Percentiles rank a stretch among this genome's conserved stretches.
These are phyloP conservation scores for Apiospora rasikravindrae DNA, from an alignment of 2,329 filamentous ascomycete genomes.

Conservation along the genomic window DNA sequence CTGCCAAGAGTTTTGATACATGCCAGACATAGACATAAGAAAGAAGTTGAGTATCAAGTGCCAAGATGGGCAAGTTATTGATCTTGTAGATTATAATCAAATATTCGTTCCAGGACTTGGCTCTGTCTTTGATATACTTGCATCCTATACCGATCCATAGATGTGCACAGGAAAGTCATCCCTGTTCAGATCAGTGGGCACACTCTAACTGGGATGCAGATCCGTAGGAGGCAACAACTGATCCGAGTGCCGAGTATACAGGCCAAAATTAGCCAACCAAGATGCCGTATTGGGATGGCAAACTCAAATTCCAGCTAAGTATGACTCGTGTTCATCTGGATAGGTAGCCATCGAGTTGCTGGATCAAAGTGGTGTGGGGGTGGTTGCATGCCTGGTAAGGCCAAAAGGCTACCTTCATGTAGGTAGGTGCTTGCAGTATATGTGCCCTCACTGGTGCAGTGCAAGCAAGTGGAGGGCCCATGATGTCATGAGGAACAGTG, in stretches of 20 bases:
- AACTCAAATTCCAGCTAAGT: not conserved
- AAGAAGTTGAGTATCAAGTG: not conserved
- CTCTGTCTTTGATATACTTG: not conserved
- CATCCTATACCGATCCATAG: not conserved
- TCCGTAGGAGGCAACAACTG: not conserved
- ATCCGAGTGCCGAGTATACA: not conserved
- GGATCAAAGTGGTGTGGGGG: not conserved
- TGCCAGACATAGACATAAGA: not conserved
- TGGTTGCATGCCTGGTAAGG: not conserved
- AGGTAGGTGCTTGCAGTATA: not conserved
- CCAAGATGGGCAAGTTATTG: not conserved
- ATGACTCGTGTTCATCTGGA: not conserved
- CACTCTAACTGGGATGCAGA: not conserved
- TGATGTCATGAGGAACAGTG: not conserved
- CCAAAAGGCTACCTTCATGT: not conserved
- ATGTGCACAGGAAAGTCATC: not conserved
- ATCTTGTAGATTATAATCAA: not conserved
- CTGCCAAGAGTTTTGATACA: not conserved
- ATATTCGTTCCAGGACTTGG: no score
- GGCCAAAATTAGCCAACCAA: not conserved
- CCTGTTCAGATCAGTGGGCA: conserved; percentile 14
- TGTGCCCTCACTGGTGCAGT: not conserved
- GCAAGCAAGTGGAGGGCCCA: not conserved
- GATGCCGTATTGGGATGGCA: not conserved
- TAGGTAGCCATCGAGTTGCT: not conserved